Base-by-base conservation (phyloP, 495 filamentous ascomycete species). In the Penicillium robsamsonii region DNA sequence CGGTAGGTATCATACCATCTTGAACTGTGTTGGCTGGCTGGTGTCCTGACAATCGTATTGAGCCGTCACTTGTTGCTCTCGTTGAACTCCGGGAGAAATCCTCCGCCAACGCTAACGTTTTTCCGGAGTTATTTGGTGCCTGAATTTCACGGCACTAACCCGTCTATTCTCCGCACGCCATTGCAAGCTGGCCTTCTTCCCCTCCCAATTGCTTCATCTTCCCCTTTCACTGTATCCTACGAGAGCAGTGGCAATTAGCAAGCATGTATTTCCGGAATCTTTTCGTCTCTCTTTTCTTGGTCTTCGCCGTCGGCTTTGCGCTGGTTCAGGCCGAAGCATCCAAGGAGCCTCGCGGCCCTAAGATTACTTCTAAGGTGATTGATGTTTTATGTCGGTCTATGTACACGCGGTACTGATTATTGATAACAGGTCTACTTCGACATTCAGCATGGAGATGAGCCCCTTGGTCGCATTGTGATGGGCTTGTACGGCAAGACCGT, bases 401-500 rank as follows among this genome's bases (percentile, higher is more conserved):
- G 25, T 42, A n/a, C 15, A 20, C n/a, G 18, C 33, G 38, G 47
- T 57, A 8, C 61, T 69, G 22, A 73, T 29, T 33, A 8, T 51
- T 40, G 6, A 0, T 18, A 10, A 18, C 13, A 88, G 84, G 86
- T 97, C 69, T 97, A 86, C 75, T 97, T 99, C 70, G 95, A 97
- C 66, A 90, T 99, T 61, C 76, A 86, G 58, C 92, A 97, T 74
- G 95, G 90, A 62, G 95, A 90, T 62, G 82, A 97, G 76, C 63
- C 83, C 20, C 63, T 97, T 37, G 94, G 94, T 50, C 83, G 88
- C 48, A 85, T 99, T 67, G 91, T 96, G 57, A 85, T 99, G 44
- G 94, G 94, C 64, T 83, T 99, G 51, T 99, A 99, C 69, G 94
- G 95, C 70, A 95, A 95, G 84, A 97, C 94, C 41, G 91, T 96